Percentiles rank a stretch among this genome's conserved stretches.
phyloP scores from a whole-genome alignment of 2,329 filamentous ascomycete genomes.

The Dryadomyces sulphureus region DNA sequence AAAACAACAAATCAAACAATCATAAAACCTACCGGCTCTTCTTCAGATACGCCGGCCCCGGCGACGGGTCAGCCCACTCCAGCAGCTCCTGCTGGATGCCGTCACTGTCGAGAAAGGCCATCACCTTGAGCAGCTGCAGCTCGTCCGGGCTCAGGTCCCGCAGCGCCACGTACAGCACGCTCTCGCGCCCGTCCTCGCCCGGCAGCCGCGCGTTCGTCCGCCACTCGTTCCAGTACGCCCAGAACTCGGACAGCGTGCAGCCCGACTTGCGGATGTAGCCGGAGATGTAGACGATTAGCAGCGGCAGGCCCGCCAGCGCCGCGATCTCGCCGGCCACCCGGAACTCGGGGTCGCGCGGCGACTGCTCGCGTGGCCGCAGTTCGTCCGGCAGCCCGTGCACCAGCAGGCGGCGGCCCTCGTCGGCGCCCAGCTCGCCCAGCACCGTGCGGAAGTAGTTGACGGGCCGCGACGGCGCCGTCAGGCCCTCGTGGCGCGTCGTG shows the following conservation, averaged over 20 bases:
- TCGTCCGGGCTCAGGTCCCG: slow-evolving; percentile 8
- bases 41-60: slow-evolving; percentile 5
- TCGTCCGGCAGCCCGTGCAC: slow-evolving; percentile 8
- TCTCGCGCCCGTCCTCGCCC: not conserved
- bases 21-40: slow-evolving; percentile 3
- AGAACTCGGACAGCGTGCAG: slow-evolving; percentile 9
- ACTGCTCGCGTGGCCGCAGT: slow-evolving; percentile 5
- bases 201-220: slow-evolving; percentile 1
- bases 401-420: slow-evolving; percentile 8
- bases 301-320: slow-evolving; percentile 4
- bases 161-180: slow-evolving; percentile 6
- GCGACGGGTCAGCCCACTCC: slow-evolving; percentile 7
- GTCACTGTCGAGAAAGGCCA: slow-evolving; percentile 10
- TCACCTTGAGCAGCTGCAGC: slow-evolving; percentile 8
- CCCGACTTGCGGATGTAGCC: slow-evolving; percentile 9
- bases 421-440: slow-evolving; percentile 5
- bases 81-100: slow-evolving; percentile 8
- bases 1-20: too few relatives aligned
- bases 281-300: slow-evolving; percentile 10
- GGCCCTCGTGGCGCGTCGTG: slow-evolving; percentile 7
- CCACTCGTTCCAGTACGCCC: slow-evolving; percentile 11
- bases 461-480: slow-evolving; percentile 9
- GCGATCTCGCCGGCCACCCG: slow-evolving; percentile 8
- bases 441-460: slow-evolving; percentile 9
- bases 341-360: slow-evolving; percentile 7